These are phyloP conservation scores for Oryza brachyantha DNA, from an alignment of 176 grass and related monocot species.

Conservation along the genomic window DNA sequence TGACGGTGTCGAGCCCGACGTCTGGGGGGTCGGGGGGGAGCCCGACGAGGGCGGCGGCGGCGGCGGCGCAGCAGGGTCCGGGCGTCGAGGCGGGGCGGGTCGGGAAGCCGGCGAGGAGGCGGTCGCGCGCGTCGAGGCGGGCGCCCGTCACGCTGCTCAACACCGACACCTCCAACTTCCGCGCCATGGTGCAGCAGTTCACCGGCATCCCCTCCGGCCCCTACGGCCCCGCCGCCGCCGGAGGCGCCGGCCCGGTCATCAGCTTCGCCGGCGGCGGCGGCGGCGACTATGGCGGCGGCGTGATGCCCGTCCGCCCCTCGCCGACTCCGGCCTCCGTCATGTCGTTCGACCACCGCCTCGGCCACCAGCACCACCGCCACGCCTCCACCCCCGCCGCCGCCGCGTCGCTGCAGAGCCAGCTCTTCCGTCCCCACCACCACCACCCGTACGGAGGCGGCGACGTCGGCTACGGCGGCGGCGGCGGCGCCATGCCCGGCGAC, in stretches of 20 bases:
- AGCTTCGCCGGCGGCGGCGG: conserved; percentile 35
- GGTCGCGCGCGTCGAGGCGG: conserved; percentile 60
- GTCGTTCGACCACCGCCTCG: conserved; percentile 54
- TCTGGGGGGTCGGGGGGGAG: conserved; percentile 29
- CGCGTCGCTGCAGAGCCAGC: conserved; percentile 46
- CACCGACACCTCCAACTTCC: conserved; percentile 94
- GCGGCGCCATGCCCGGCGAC: conserved; percentile 18
- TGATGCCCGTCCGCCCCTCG: conserved; percentile 37
- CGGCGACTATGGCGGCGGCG: not conserved
- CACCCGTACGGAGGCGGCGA: not conserved
- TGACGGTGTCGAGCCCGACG: conserved; percentile 50
- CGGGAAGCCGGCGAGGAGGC: conserved; percentile 52
- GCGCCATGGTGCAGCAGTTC: conserved; percentile 99
- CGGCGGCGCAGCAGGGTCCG: not conserved
- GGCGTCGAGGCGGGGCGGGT: conserved; percentile 45
- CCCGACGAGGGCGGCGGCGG: conserved; percentile 5
- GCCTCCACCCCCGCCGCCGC: not conserved
- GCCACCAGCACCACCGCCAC: conserved; percentile 35
- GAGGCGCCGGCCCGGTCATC: conserved; percentile 18
- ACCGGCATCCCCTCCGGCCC: conserved; percentile 67
- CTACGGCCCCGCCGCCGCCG: conserved; percentile 20
- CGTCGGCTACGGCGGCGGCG: conserved; percentile 4
- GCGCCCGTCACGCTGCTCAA: conserved; percentile 89
- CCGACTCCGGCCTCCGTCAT: conserved; percentile 43
- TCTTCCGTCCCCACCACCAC: conserved; percentile 39